Evolutionary conservation across 169 alveolate genomes (phyloP).

Genomic region (Plasmodium malariae): DNA sequence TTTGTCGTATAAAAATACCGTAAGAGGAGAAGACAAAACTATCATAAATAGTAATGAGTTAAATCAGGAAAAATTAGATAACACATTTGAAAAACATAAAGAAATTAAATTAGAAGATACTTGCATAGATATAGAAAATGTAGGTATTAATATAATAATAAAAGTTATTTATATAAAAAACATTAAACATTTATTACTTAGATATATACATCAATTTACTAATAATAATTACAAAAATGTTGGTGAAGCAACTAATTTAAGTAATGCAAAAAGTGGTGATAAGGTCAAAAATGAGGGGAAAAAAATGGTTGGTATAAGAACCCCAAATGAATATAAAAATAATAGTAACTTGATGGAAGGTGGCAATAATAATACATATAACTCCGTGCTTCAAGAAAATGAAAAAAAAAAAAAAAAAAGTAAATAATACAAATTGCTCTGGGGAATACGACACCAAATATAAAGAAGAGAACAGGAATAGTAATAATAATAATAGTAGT

Average conservation of each 20-base stretch:
- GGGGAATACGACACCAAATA: slow-evolving; percentile 13
- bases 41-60: not conserved
- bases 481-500: not conserved
- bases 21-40: not conserved
- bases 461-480: slow-evolving; percentile 18
- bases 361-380: slow-evolving; percentile 2
- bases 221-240: slow-evolving; percentile 3
- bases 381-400: slow-evolving; percentile 32
- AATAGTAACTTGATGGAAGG: not conserved
- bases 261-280: slow-evolving; percentile 2
- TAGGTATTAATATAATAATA: slow-evolving; percentile 70
- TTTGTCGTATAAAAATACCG: slow-evolving; percentile 12
- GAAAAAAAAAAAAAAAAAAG: slow-evolving; percentile 26
- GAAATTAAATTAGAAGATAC: slow-evolving; percentile 55
- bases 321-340: not conserved
- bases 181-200: slow-evolving; percentile 34
- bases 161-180: slow-evolving; percentile 52
- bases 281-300: not conserved
- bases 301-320: not conserved
- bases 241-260: not conserved
- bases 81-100: slow-evolving; percentile 26
- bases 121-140: slow-evolving; percentile 63
- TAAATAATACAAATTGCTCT: not conserved
- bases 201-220: slow-evolving; percentile 16
- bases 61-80: not conserved